Base-by-base conservation (phyloP, 805 yeast genomes). In the Kluyveromyces lactis region DNA sequence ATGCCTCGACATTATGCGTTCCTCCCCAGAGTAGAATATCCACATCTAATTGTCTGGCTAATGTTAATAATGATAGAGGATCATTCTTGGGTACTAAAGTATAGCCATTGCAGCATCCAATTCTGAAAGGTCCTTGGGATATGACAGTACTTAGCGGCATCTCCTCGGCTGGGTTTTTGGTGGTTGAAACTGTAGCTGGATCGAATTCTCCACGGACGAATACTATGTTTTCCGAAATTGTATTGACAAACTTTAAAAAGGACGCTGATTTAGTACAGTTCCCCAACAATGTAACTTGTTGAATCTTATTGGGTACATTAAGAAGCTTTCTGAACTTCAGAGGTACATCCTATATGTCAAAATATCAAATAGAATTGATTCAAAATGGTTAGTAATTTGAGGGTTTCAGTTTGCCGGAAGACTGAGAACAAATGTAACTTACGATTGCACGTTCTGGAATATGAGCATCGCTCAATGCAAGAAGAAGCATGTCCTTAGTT, bases 11-110 rank as follows among this genome's bases (percentile, higher is more conserved):
- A 47, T 78, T 76, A 57, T 86, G 95, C 2, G 95, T 82, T 0
- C 95, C 95, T 11, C 97, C 97, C 83, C 92, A 86, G 11, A 92
- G 68, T 48, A 92, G 66, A 4, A 92, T 74, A 60, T 92, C 97
- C 29, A 85, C 97, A 56, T 89, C 94, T 69, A 89, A 71, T 62
- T 86, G 86, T 44, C 98, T 71, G 1, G 97, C 96, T 43, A 83
- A 72, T 0, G 84, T 75, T 44, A 86, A 68, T 40, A 92, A 67
- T 35, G 94, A 79, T 50, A 89, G 75, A 3, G 96, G 95, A 54
- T 92, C 97, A 33, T 77, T 78, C 43, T 78, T 77, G 1, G 98
- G 97, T 7, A 89, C 80, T 2, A 87, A 68, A 19, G 81, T 80
- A 58, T 79, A 81, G 4, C 97, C 96, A 51, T 85, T 81, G 11